Conservation (phyloP, 2,329 filamentous ascomycete species). For the Cladophialophora chaetospira region DNA sequence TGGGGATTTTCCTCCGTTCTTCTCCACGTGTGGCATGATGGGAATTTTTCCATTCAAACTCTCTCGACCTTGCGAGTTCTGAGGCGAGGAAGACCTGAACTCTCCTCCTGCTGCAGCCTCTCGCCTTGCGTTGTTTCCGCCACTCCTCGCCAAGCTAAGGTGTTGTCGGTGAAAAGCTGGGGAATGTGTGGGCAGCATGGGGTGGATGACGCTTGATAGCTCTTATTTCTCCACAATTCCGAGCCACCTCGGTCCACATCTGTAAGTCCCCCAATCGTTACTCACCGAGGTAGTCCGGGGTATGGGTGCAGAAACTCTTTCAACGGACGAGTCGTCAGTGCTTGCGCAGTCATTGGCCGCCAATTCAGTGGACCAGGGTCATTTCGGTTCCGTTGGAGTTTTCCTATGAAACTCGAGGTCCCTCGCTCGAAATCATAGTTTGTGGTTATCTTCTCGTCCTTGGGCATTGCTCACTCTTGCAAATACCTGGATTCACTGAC, state of each 20-base stretch:
- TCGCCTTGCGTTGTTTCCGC: not conserved
- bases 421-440: conserved; percentile 4
- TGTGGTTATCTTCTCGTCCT: not conserved
- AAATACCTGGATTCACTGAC: not conserved
- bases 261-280: conserved; percentile 18
- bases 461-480: not conserved
- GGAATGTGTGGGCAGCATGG: not conserved
- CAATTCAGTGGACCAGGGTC: conserved; percentile 10
- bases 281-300: conserved; percentile 22
- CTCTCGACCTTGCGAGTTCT: not conserved
- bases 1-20: conserved; percentile 12
- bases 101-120: conserved; percentile 1
- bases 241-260: conserved; percentile 4
- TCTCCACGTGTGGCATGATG: conserved; percentile 15
- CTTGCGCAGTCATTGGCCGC: not conserved
- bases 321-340: not conserved
- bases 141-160: not conserved
- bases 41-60: not conserved
- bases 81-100: not conserved
- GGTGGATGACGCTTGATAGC: not conserved
- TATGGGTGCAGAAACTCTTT: conserved; percentile 15
- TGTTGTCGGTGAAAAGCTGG: not conserved
- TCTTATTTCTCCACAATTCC: conserved; percentile 12
- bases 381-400: conserved; percentile 13
- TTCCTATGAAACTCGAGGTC: conserved; percentile 19